Evolutionary conservation across 1,284 basidiomycete species (phyloP).

Genomic region (Ceratobasidium sp.): DNA sequence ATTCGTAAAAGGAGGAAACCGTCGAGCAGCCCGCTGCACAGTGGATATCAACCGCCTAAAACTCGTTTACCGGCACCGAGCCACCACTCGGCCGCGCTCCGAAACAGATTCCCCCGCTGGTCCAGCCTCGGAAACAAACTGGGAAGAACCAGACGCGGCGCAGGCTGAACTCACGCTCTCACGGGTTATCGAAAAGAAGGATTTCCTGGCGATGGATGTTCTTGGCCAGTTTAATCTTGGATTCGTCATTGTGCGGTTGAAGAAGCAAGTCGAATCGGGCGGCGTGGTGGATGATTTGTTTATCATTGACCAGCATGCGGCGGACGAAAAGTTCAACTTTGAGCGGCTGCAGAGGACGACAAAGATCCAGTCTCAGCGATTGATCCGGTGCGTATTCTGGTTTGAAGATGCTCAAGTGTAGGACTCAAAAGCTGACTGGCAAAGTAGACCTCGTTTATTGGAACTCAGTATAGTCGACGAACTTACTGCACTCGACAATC

Average conservation of each 20-base stretch:
- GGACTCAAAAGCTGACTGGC: not conserved
- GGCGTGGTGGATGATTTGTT: slow-evolving; percentile 83
- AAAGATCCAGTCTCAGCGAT: slow-evolving; percentile 85
- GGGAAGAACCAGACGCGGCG: slow-evolving; percentile 70
- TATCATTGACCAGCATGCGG: slow-evolving; percentile 91
- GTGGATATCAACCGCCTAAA: slow-evolving; percentile 29
- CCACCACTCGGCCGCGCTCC: not conserved
- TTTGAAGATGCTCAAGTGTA: slow-evolving; percentile 17
- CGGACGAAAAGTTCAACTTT: slow-evolving; percentile 99
- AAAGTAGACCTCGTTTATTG: slow-evolving; percentile 76
- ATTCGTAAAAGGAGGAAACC: slow-evolving; percentile 11
- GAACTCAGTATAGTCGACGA: slow-evolving; percentile 94
- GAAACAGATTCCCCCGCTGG: slow-evolving; percentile 50
- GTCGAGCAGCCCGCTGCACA: slow-evolving; percentile 10
- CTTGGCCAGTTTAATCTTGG: slow-evolving; percentile 97
- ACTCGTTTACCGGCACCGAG: not conserved
- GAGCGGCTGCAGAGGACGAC: slow-evolving; percentile 92
- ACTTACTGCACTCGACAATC: slow-evolving; percentile 87
- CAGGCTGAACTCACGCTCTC: slow-evolving; percentile 74
- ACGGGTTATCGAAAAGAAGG: slow-evolving; percentile 87
- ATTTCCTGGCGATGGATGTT: slow-evolving; percentile 88
- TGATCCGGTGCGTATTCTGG: slow-evolving; percentile 74
- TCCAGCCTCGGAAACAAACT: slow-evolving; percentile 68
- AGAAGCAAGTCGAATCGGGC: slow-evolving; percentile 46
- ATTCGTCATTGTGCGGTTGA: slow-evolving; percentile 89